A percentile compares a stretch with the other conserved stretches of the same genome.
phyloP scores from a whole-genome alignment of 495 filamentous ascomycete genomes.

The Penicillium ochrochloron region DNA sequence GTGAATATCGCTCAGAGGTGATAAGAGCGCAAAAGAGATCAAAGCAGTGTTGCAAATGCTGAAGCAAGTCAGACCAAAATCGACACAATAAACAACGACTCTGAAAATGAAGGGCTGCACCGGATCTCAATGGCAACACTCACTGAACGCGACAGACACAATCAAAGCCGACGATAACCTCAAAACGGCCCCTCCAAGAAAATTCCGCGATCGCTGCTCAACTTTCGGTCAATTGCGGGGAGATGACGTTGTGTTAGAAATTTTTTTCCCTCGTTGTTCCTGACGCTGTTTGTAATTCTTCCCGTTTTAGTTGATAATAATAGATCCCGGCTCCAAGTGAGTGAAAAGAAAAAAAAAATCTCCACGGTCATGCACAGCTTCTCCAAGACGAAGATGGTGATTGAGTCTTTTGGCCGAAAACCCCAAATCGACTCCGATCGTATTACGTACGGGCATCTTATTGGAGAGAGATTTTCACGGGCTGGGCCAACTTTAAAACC shows the following conservation, averaged over 20 bases:
- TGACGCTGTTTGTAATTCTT: background rate
- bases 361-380: background rate
- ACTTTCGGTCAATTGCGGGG: conserved; percentile 15
- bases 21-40: background rate
- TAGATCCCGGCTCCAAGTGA: conserved; percentile 1
- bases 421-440: conserved; percentile 30
- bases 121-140: background rate
- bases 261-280: conserved; percentile 9
- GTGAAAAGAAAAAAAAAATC: background rate
- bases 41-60: background rate
- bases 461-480: conserved; percentile 30
- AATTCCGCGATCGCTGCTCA: conserved; percentile 7
- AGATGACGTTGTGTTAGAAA: conserved; percentile 25
- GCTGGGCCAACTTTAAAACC: conserved; percentile 23
- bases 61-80: background rate
- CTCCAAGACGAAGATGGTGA: conserved; percentile 21
- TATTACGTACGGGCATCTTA: conserved; percentile 31
- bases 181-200: conserved; percentile 17
- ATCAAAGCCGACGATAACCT: conserved; percentile 7
- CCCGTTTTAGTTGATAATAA: background rate
- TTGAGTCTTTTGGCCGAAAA: conserved; percentile 34
- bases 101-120: too few species aligned
- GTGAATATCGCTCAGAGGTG: conserved; percentile 9
- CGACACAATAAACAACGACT: background rate
- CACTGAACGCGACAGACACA: background rate